Conservation (phyloP, 2,329 filamentous ascomycete genomes). For the Xylaria sp. region DNA sequence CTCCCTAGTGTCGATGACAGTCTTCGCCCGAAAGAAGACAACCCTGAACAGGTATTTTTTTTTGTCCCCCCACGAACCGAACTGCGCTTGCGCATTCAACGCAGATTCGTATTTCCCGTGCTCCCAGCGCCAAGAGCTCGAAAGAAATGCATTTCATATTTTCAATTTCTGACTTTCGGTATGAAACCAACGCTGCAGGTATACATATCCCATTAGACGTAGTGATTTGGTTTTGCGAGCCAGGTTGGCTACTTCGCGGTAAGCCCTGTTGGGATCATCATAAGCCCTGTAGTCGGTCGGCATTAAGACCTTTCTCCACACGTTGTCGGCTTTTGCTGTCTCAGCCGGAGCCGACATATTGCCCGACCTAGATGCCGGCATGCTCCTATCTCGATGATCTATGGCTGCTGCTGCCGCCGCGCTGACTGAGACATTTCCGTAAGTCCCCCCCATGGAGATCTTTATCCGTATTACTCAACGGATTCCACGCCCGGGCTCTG, state of each 20-base stretch:
- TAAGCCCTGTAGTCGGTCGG: slow-evolving; percentile 17
- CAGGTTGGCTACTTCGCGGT: not conserved
- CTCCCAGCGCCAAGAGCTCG: not conserved
- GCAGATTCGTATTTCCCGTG: not conserved
- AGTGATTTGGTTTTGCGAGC: not conserved
- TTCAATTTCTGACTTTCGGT: slow-evolving; percentile 15
- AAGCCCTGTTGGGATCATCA: too few species aligned
- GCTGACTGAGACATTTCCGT: not conserved
- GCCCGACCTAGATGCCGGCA: slow-evolving; percentile 23
- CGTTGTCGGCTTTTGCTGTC: slow-evolving; percentile 26
- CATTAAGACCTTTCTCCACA: slow-evolving; percentile 23
- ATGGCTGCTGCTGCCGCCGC: slow-evolving; percentile 23
- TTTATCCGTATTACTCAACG: not conserved
- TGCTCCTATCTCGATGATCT: slow-evolving; percentile 16
- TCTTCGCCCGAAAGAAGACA: slow-evolving; percentile 15
- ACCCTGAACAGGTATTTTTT: slow-evolving; percentile 5
- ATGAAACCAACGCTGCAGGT: not conserved
- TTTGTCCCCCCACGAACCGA: slow-evolving; percentile 2
- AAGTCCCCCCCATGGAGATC: not conserved
- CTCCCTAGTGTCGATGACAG: slow-evolving; percentile 9
- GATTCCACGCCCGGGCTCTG: not conserved
- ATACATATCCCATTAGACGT: too few species aligned
- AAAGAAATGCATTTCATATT: slow-evolving; percentile 10
- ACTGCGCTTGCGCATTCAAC: slow-evolving; percentile 1
- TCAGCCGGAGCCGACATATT: slow-evolving; percentile 17